Evolutionary conservation across 2,329 filamentous ascomycete genomes (phyloP).

Genomic region (Coniochaeta ligniaria): DNA sequence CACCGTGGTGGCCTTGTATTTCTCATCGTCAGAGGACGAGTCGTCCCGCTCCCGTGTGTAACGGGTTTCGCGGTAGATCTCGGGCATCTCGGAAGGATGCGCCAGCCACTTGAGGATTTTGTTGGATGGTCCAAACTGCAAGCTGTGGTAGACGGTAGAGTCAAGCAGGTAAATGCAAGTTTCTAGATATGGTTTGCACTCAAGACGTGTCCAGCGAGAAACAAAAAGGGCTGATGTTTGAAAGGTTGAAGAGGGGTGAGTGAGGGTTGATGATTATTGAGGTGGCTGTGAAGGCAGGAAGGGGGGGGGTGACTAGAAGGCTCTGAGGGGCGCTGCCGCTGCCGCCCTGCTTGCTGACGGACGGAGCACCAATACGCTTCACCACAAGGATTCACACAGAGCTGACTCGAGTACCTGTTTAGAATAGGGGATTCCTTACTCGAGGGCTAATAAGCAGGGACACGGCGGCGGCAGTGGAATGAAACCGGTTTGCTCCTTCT

Average conservation of each 20-base stretch:
- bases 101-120: not conserved
- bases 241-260: not conserved
- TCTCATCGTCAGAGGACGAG: conserved; percentile 34
- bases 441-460: not conserved
- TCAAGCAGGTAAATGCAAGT: not conserved
- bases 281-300: not conserved
- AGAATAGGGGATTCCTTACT: too few species aligned
- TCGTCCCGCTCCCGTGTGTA: conserved; percentile 23
- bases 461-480: not conserved
- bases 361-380: not conserved
- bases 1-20: conserved; percentile 39
- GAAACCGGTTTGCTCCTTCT: not conserved
- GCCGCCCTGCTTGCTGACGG: not conserved
- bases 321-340: conserved; percentile 2
- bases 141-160: not conserved
- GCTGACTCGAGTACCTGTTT: not conserved
- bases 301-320: not conserved
- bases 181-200: not conserved
- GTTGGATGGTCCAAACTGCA: not conserved
- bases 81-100: conserved; percentile 15
- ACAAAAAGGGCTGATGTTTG: not conserved
- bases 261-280: not conserved
- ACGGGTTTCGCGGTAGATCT: conserved; percentile 26
- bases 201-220: not conserved
- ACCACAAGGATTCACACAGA: too few species aligned